These are phyloP conservation scores for Neurospora sp. DNA, from an alignment of 495 filamentous ascomycete species.

Conservation along the genomic window DNA sequence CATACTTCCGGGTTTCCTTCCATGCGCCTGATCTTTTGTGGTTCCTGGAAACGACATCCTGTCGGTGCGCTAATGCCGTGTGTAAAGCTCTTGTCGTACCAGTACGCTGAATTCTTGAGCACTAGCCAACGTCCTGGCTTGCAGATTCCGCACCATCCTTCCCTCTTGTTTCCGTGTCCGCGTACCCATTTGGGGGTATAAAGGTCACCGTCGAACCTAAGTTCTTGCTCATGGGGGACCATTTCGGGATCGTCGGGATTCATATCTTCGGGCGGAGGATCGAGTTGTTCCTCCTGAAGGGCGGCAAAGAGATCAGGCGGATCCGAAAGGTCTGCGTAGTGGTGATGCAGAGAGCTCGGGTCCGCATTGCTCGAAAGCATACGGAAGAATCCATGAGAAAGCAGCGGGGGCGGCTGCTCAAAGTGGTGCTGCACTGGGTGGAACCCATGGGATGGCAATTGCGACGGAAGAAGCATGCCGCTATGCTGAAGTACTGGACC, in stretches of 20 bases:
- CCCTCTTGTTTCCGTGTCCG: constrained; percentile 70
- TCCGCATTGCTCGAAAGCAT: constrained; percentile 62
- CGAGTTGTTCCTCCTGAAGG: constrained; percentile 53
- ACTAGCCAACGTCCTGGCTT: constrained; percentile 74
- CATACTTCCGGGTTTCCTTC: constrained; percentile 72
- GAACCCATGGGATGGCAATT: constrained; percentile 37
- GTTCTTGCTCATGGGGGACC: constrained; percentile 60
- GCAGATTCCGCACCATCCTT: constrained; percentile 79
- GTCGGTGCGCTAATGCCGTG: constrained; percentile 74
- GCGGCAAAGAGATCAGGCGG: constrained; percentile 66
- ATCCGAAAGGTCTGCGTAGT: constrained; percentile 55
- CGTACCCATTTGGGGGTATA: constrained; percentile 74
- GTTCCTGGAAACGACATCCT: constrained; percentile 61
- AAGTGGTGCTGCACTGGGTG: constrained; percentile 39
- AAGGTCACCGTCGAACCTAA: constrained; percentile 67
- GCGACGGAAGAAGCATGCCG: constrained; percentile 37
- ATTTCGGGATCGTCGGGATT: constrained; percentile 60
- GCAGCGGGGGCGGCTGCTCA: constrained; percentile 42
- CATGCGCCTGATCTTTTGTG: constrained; percentile 59
- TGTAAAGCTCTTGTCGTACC: constrained; percentile 78
- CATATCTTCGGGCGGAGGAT: constrained; percentile 66
- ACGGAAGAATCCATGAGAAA: constrained; percentile 55
- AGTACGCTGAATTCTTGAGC: constrained; percentile 74
- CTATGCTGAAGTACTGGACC: constrained; percentile 32
- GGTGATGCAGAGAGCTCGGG: constrained; percentile 47